phyloP scores from a whole-genome alignment of 1,284 basidiomycete genomes.

The Stereum hirsutum region DNA sequence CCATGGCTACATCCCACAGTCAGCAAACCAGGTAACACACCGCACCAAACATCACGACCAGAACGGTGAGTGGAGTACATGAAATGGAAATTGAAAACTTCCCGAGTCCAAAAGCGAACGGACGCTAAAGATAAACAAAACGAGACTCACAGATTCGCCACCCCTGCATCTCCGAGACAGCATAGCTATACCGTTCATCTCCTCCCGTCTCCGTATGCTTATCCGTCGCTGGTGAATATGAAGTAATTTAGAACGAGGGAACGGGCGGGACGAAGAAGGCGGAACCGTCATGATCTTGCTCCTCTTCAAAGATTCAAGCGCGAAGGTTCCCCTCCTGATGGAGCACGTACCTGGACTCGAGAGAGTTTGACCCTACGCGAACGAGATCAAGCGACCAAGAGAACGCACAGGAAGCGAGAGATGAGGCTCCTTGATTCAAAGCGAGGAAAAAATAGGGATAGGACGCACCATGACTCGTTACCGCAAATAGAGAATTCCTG shows the following conservation, averaged over 20 bases:
- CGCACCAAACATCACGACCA: too few relatives aligned
- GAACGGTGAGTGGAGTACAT: not conserved
- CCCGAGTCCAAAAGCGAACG: slow-evolving; percentile 3
- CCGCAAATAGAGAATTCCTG: too few relatives aligned
- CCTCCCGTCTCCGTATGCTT: slow-evolving; percentile 79
- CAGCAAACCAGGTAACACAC: too few relatives aligned
- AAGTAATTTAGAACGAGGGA: slow-evolving; percentile 4
- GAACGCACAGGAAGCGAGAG: slow-evolving; percentile 6
- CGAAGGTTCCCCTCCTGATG: slow-evolving; percentile 2
- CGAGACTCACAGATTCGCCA: slow-evolving; percentile 88
- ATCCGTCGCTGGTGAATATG: slow-evolving; percentile 55
- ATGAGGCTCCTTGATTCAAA: not conserved
- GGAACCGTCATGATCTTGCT: too few relatives aligned
- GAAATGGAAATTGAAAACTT: slow-evolving; percentile 7
- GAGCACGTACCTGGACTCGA: slow-evolving; percentile 57
- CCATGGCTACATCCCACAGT: slow-evolving; percentile 70
- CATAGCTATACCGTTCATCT: slow-evolving; percentile 76
- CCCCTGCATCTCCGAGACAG: slow-evolving; percentile 96
- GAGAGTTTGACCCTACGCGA: slow-evolving; percentile 64
- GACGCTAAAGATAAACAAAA: slow-evolving; percentile 2
- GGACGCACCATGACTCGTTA: slow-evolving; percentile 13
- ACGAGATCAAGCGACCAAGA: not conserved
- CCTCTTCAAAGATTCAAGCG: not conserved
- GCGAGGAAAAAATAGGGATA: not conserved
- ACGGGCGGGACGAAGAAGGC: slow-evolving; percentile 5